Base-by-base conservation (phyloP, 257 asterid genomes). In the Anisodus acutangulus region DNA sequence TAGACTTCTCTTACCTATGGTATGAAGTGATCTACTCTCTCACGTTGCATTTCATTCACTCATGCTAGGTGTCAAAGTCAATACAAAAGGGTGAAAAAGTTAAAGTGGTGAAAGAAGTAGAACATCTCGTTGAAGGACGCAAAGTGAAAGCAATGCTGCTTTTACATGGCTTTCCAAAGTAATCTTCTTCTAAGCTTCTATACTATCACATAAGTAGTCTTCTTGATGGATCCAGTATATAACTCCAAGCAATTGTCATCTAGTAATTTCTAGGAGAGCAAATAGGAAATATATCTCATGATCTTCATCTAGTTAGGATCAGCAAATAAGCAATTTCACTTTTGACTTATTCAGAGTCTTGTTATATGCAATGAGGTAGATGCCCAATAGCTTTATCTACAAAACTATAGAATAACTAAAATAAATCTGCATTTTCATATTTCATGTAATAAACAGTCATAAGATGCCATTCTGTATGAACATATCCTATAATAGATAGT, bases 51-150 rank as follows among this genome's bases (percentile, higher is more conserved):
- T 53, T 45, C 0, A 22, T 76, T 51, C 64, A 78, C 9, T 51
- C 64, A 12, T 78, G 82, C 16, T 53, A 78, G 82, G 82, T 78
- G 82, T 78, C 82, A 31, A 78, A 26, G 64, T 53, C 82, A 78
- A 53, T 7, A 31, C 82, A 78, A 15, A 78, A 53, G 31, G 66
- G 66, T 78, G 82, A 53, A 53, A 78, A 31, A 0, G 0, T 78
- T 53, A 5, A 53, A 53, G 82, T 78, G 82, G 9, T 53, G 64
- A 78, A 78, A 78, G 82, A 78, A 78, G 82, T 78, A 31, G 82
- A 53, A 22, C 64, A 78, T 55, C 66, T 78, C 49, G 49, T 1
- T 78, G 64, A 55, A 78, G 82, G 64, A 2, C 66, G 82, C 66
- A 31, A 12, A 53, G 82, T 78, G 82, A 78, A 78, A 53, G 82